Evolutionary conservation across 495 filamentous ascomycete species (phyloP), one percentile per base, ranked within the genome.

Genomic region (Rhizodiscina lignyota): DNA sequence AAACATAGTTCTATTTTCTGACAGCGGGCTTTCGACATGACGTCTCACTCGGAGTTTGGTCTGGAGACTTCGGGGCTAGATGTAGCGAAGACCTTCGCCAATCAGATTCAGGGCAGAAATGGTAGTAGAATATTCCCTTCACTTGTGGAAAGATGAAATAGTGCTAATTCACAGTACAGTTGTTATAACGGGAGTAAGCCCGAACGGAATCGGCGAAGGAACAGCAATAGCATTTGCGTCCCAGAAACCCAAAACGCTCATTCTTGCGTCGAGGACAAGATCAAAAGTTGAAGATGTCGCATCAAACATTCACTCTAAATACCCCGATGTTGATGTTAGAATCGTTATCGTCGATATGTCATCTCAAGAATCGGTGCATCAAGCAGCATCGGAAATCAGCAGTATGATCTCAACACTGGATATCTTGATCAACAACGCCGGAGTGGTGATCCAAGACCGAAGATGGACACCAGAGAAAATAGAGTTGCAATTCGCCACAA

Each of bases 401-500:
- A 20, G 39, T 11, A 30, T 64, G 17, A 62, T 59, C 5, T 27
- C 39, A 8, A 40, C 21, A 11, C 30, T 48, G 1, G 45, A 48
- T 21, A 37, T 48, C 17, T 27, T 48, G 16, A 48, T 48, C 41
- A 48, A 48, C 38, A 48, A 48, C 31, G 45, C 45, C 2, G 45
- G 28, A 1, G 30, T 41, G 2, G 42, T 41, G 34, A 41, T 33
- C 4, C 34, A 18, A 11, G 36, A 8, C 5, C 27, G 24, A 3
- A 22, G 26, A 21, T 30, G 1, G 3, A 44, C 45, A 1, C 22
- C 10, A 11, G 40, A 59, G 19, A 61, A 62, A 4, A 51, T 66
- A 35, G 75, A 79, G 45, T 51, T 60, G 26, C 73, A 78, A 41
- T 58, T 80, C 12, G 71, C 58, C 5, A 58, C 22, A n/a, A 44